These are phyloP conservation scores for Cladosporium sp. DNA, from an alignment of 2,329 filamentous ascomycete genomes.

Conservation along the genomic window DNA sequence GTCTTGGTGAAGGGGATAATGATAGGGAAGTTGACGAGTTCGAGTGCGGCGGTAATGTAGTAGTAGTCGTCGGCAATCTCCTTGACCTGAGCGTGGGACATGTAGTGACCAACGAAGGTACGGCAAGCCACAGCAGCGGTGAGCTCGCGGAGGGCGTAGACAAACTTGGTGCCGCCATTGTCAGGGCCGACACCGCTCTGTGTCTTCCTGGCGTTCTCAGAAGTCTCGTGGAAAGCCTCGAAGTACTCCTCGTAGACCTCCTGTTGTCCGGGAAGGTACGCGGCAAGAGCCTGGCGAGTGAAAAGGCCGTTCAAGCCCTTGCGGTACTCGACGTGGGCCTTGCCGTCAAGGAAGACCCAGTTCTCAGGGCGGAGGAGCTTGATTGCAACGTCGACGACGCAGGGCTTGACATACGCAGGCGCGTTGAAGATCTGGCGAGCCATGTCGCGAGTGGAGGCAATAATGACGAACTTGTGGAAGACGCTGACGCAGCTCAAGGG, in stretches of 20 bases:
- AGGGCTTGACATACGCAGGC: constrained; percentile 87
- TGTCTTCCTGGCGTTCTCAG: constrained; percentile 48
- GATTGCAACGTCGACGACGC: constrained; percentile 89
- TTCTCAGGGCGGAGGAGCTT: constrained; percentile 90
- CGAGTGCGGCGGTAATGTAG: constrained; percentile 89
- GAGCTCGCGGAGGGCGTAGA: constrained; percentile 87
- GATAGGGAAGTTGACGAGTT: constrained; percentile 97
- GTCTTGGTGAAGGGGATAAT: constrained; percentile 94
- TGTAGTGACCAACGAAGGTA: constrained; percentile 97
- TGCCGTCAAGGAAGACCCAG: constrained; percentile 97
- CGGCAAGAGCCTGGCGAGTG: constrained; percentile 82
- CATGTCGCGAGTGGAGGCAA: constrained; percentile 92
- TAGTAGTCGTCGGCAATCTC: constrained; percentile 97
- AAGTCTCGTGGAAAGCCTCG: constrained; percentile 72
- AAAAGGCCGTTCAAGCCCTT: constrained; percentile 95
- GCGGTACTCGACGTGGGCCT: constrained; percentile 92
- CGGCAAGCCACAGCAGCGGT: constrained; percentile 94
- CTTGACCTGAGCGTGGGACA: constrained; percentile 84
- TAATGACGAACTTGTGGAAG: constrained; percentile 99
- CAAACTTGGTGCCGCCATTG: constrained; percentile 76
- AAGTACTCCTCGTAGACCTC: constrained; percentile 90
- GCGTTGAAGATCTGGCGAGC: constrained; percentile 97
- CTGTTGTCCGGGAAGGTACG: constrained; percentile 89
- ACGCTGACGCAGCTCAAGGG: constrained; percentile 95
- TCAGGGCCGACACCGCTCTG: constrained; percentile 39